Conservation (phyloP, 371 early-diverging fungal species). For the Actinomucor elegans region DNA sequence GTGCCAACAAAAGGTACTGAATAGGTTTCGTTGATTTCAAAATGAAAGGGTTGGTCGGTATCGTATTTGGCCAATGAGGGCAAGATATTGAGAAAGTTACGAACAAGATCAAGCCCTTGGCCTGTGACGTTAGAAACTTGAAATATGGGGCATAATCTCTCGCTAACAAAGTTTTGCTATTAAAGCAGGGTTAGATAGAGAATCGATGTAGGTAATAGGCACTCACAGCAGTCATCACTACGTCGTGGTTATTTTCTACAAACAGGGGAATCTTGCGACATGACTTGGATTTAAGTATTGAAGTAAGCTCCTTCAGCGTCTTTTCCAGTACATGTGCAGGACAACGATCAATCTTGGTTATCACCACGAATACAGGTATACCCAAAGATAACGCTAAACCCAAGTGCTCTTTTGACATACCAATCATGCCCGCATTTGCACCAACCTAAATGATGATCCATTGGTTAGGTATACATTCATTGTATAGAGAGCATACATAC, state of each 20-base stretch:
- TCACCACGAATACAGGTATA: constrained; percentile 87
- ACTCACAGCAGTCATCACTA: constrained; percentile 72
- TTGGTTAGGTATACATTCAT: too few relatives aligned
- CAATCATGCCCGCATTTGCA: constrained; percentile 89
- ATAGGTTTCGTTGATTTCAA: constrained; percentile 88
- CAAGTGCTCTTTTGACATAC: constrained; percentile 95
- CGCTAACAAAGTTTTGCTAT: constrained; percentile 75
- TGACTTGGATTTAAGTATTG: constrained; percentile 83
- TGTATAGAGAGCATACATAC: constrained; percentile 24
- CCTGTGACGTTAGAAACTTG: constrained; percentile 93
- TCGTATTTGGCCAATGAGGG: constrained; percentile 72
- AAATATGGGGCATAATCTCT: constrained; percentile 92
- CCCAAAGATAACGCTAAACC: constrained; percentile 83
- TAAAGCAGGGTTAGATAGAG: neutral
- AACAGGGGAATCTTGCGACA: constrained; percentile 92
- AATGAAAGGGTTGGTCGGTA: constrained; percentile 63
- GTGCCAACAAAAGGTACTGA: constrained; percentile 90
- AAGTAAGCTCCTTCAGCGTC: constrained; percentile 80
- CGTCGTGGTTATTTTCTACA: constrained; percentile 73
- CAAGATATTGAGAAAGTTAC: constrained; percentile 81
- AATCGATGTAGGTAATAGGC: neutral
- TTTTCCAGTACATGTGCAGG: constrained; percentile 81
- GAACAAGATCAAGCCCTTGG: constrained; percentile 79
- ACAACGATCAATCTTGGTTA: constrained; percentile 93
- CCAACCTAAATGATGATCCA: too few relatives aligned